These are phyloP conservation scores for Solanum microdontum DNA, from an alignment of 257 asterid genomes.

Conservation along the genomic window DNA sequence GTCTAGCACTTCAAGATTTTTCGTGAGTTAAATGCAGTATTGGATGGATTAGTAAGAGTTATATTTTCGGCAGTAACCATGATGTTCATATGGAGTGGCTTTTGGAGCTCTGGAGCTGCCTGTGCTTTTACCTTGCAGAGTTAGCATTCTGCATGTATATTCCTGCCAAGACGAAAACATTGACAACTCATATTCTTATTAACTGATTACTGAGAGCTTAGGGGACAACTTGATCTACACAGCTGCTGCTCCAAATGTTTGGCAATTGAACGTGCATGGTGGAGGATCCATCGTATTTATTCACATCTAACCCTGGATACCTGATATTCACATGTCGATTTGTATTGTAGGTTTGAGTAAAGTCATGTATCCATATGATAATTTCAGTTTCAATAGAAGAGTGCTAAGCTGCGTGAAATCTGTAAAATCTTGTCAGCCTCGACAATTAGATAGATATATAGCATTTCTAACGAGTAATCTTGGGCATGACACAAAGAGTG, in stretches of 20 bases:
- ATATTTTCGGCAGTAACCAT: background rate
- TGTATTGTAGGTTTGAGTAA: background rate
- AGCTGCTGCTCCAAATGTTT: conserved; percentile 2
- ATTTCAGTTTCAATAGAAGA: background rate
- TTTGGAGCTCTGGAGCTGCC: conserved; percentile 3
- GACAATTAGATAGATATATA: background rate
- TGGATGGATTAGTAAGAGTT: background rate
- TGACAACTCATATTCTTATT: conserved; percentile 6
- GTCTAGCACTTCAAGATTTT: conserved; percentile 75
- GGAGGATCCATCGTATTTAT: conserved; percentile 6
- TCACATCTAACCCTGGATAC: background rate
- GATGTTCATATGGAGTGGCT: background rate
- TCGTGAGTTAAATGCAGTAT: conserved; percentile 14
- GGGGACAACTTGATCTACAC: background rate
- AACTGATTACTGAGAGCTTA: background rate
- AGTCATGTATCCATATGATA: background rate
- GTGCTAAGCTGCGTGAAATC: background rate
- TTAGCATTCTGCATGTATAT: background rate
- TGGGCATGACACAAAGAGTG: background rate
- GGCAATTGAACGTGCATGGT: conserved; percentile 2
- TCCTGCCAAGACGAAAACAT: conserved; percentile 7
- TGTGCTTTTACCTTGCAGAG: background rate
- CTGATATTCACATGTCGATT: background rate
- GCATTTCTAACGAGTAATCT: background rate
- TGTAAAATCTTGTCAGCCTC: background rate